These are phyloP conservation scores for Nosema granulosis DNA, from an alignment of 371 early-diverging fungal species.

Conservation along the genomic window DNA sequence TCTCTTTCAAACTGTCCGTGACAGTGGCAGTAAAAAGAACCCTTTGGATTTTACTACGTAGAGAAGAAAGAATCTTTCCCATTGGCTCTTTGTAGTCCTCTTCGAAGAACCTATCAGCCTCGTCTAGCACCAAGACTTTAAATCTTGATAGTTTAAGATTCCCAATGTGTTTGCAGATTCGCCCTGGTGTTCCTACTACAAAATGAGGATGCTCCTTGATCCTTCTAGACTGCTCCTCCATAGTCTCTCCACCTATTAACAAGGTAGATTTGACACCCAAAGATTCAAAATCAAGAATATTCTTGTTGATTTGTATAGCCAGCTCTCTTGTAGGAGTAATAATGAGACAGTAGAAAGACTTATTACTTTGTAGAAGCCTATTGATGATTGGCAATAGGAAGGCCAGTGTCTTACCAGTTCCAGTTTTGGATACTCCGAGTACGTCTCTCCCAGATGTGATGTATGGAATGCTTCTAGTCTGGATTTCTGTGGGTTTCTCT, in stretches of 20 bases:
- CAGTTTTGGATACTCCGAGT: conserved; percentile 92
- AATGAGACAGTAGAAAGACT: conserved; percentile 69
- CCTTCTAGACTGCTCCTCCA: conserved; percentile 82
- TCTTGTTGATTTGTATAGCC: conserved; percentile 85
- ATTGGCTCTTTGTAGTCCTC: conserved; percentile 87
- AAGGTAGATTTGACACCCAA: conserved; percentile 77
- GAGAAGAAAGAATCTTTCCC: conserved; percentile 78
- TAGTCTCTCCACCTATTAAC: conserved; percentile 85
- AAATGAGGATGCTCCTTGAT: conserved; percentile 86
- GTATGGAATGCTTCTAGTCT: conserved; percentile 84
- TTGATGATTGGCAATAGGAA: conserved; percentile 89
- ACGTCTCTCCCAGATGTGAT: conserved; percentile 83
- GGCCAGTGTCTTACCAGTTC: conserved; percentile 93
- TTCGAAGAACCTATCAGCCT: conserved; percentile 94
- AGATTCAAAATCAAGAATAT: conserved; percentile 80
- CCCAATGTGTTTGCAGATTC: conserved; percentile 84
- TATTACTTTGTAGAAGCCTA: conserved; percentile 67
- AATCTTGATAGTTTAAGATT: conserved; percentile 75
- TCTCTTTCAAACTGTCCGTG: conserved; percentile 83
- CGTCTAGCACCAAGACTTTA: conserved; percentile 85
- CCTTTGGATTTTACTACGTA: conserved; percentile 81
- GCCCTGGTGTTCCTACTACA: conserved; percentile 91
- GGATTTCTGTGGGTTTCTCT: no score
- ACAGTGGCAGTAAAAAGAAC: conserved; percentile 93
- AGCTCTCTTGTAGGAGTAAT: conserved; percentile 94